phyloP scores from a whole-genome alignment of 352 stramenopile genomes.

The Hyaloperonospora arabidopsidis region DNA sequence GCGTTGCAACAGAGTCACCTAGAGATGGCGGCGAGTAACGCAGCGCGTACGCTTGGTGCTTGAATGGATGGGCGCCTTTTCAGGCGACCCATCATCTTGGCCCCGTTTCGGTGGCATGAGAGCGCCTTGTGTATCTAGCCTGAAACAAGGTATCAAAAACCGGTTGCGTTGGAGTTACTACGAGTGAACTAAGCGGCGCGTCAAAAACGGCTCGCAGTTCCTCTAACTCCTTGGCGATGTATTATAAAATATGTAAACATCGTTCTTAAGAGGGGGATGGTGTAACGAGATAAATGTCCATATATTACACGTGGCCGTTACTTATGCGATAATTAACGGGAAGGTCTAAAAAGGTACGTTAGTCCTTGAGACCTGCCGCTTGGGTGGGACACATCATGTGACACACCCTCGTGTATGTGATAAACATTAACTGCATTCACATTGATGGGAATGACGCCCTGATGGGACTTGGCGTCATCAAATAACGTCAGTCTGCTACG shows the following conservation, averaged over 20 bases:
- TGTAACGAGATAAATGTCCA: too few species aligned
- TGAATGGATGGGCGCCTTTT: too few species aligned
- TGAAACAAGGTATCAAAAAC: too few species aligned
- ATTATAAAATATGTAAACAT: too few species aligned
- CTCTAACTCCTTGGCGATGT: too few species aligned
- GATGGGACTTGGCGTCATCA: not conserved
- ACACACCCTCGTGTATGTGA: not conserved
- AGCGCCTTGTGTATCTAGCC: too few species aligned
- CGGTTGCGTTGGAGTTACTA: too few species aligned
- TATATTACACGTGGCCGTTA: not conserved
- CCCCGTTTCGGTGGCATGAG: too few species aligned
- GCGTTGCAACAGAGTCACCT: not conserved
- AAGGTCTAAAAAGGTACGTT: not conserved
- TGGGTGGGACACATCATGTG: not conserved
- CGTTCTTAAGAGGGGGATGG: too few species aligned
- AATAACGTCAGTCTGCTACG: not conserved
- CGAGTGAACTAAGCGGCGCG: too few species aligned
- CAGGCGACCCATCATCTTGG: too few species aligned
- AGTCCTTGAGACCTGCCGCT: not conserved
- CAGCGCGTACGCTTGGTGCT: not conserved
- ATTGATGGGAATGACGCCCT: not conserved
- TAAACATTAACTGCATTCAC: not conserved
- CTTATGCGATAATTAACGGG: not conserved
- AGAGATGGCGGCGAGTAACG: not conserved
- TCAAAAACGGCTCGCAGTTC: too few species aligned